phyloP scores from a whole-genome alignment of 176 grass and related monocot species.

The Guadua angustifolia region DNA sequence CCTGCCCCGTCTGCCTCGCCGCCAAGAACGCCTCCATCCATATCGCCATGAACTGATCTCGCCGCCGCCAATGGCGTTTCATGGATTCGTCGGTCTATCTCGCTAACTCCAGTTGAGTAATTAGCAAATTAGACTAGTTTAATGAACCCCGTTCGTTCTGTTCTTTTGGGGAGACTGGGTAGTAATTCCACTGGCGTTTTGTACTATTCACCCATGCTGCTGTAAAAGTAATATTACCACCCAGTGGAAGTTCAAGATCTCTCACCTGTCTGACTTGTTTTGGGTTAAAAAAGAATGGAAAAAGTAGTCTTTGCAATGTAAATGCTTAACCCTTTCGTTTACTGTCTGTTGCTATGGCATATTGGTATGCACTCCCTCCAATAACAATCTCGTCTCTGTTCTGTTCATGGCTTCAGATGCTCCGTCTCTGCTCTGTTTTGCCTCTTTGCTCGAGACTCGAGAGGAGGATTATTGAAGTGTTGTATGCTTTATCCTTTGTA shows the following conservation, averaged over 20 bases:
- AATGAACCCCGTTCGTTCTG: constrained; percentile 3
- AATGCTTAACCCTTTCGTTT: neutral
- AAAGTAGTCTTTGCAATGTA: neutral
- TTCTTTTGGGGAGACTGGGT: neutral
- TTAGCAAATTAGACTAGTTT: neutral
- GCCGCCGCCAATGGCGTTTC: neutral
- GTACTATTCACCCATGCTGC: neutral
- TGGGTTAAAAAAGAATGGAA: neutral
- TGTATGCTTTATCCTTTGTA: neutral
- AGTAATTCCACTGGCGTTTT: neutral
- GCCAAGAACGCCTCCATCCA: constrained; percentile 58
- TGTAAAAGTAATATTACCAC: neutral
- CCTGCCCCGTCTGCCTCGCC: constrained; percentile 57
- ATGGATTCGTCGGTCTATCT: neutral
- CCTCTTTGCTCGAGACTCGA: neutral
- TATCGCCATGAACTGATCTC: constrained; percentile 27
- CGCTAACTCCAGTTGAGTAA: neutral
- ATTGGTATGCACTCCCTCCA: neutral
- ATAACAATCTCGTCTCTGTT: neutral
- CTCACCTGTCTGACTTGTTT: neutral
- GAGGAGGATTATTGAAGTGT: neutral
- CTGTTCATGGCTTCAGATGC: neutral
- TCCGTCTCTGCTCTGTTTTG: neutral
- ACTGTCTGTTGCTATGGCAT: neutral
- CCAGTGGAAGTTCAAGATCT: neutral